phyloP scores from a whole-genome alignment of 352 stramenopile species.

The Pythium insidiosum region DNA sequence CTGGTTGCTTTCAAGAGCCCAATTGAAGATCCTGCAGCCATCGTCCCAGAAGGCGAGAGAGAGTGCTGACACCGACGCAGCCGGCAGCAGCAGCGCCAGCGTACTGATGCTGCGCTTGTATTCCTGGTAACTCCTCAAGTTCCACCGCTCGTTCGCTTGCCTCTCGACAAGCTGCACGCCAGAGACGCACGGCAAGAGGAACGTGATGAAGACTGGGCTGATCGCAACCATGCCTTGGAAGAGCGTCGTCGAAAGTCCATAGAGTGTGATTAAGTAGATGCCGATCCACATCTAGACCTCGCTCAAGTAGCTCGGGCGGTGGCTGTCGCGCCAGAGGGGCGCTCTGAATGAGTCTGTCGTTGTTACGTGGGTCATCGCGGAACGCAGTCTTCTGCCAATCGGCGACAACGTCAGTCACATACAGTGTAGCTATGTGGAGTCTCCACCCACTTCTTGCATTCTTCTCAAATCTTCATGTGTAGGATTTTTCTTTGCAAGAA shows the following conservation, averaged over 20 bases:
- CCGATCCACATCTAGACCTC: constrained; percentile 89
- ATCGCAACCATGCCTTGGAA: constrained; percentile 33
- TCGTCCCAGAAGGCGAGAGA: too few species aligned
- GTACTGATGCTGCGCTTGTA: constrained; percentile 74
- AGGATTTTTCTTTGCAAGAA: too few species aligned
- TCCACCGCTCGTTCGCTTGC: constrained; percentile 55
- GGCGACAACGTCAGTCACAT: constrained; percentile 58
- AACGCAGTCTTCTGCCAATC: constrained; percentile 84
- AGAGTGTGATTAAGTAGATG: constrained; percentile 39
- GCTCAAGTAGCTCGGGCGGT: constrained; percentile 91
- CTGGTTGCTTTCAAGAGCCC: too few species aligned
- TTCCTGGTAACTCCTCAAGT: constrained; percentile 43
- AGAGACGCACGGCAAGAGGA: constrained; percentile 64
- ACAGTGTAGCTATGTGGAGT: too few species aligned
- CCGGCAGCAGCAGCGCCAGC: constrained; percentile 25
- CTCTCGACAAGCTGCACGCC: constrained; percentile 77
- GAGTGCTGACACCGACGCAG: too few species aligned
- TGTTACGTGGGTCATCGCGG: constrained; percentile 43
- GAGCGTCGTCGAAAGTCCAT: constrained; percentile 26
- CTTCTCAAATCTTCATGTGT: too few species aligned
- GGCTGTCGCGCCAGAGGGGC: constrained; percentile 85
- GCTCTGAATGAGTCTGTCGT: constrained; percentile 69
- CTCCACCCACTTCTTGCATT: too few species aligned
- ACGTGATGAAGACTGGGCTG: constrained; percentile 58
- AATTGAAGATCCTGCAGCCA: too few species aligned